Base-by-base conservation (phyloP, 2,329 filamentous ascomycete species). In the Pseudocercospora fuligena region DNA sequence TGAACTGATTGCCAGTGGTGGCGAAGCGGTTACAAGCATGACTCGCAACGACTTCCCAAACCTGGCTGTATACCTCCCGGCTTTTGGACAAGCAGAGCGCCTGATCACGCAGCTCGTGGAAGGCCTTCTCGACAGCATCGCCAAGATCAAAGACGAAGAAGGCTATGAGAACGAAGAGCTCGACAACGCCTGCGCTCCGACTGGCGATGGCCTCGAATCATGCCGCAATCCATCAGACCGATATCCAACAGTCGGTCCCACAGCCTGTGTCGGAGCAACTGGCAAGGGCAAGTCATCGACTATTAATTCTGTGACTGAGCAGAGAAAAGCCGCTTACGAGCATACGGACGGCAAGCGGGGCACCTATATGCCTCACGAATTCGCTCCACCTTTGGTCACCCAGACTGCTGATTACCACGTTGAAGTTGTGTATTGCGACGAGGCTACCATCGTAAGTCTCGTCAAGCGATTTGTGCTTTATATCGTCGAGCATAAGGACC, bases 211-310 rank as follows among this genome's bases (percentile, higher is more conserved):
- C 5, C 64, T 66, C 23, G 29, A 27, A 3, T 53, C 25, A 19
- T 63, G 51, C 11, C 51, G 58, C 12, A 62, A 25, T 3, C 66
- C 66, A 21, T 54, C 53, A 14, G 25, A 59, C 12, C 47, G 21
- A 27, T 67, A 67, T 31, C 61, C 61, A 21, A 7, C n/a, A 14
- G 3, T 33, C 29, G 61, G 51, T 7, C 31, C 61, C 7, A 51
- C 60, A 2, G 61, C 61, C 4, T 66, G 58, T 21, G 40, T 65
- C 5, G 70, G 69, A 12, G 49, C 61, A 11, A 66, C 70, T 16
- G 70, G 69, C 2, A 70, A 66, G 21, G 70, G 70, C n/a, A 72
- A 72, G 27, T 69, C 69, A 1, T 63, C 61, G 0, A 49, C 60
- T 11, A 60, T 70, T 9, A 69, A 63, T 23, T 31, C 60, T 2